Percentiles rank a stretch among this genome's conserved stretches.
These are phyloP conservation scores for Aspergillus saccharolyticus DNA, from an alignment of 495 filamentous ascomycete genomes.

Conservation along the genomic window DNA sequence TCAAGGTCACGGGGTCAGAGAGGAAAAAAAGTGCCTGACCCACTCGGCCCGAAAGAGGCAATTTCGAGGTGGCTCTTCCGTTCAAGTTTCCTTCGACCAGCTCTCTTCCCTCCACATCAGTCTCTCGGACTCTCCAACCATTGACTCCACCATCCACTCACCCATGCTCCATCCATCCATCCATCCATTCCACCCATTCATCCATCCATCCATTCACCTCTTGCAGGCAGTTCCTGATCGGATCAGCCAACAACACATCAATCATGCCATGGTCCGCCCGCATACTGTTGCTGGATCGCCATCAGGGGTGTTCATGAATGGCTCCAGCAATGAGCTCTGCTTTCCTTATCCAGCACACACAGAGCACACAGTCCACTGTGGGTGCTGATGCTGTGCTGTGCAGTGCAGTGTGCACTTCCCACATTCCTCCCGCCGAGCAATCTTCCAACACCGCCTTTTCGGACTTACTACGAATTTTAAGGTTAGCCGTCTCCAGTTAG, in stretches of 20 bases:
- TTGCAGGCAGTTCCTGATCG: not conserved
- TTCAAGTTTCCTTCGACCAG: no score
- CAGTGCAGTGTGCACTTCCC: no score
- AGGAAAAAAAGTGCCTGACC: not conserved
- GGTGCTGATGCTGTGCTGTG: no score
- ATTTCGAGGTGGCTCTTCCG: not conserved
- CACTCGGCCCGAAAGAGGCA: not conserved
- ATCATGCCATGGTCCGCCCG: not conserved
- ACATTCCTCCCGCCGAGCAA: not conserved
- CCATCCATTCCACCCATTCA: no score
- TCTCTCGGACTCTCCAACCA: no score
- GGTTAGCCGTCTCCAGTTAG: slow-evolving; percentile 2
- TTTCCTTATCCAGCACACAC: not conserved
- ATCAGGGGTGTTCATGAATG: not conserved
- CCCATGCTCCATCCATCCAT: no score
- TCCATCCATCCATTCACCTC: not conserved
- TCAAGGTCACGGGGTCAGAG: not conserved
- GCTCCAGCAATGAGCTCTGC: not conserved
- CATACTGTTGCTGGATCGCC: not conserved
- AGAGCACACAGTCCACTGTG: not conserved
- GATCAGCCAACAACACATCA: not conserved
- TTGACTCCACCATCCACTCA: no score
- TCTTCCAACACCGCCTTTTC: slow-evolving; percentile 1
- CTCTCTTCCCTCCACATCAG: no score
- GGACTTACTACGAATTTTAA: not conserved